Evolutionary conservation across 352 stramenopile species (phyloP), one percentile per base, ranked within the genome.

Genomic region (Phytophthora pisi): DNA sequence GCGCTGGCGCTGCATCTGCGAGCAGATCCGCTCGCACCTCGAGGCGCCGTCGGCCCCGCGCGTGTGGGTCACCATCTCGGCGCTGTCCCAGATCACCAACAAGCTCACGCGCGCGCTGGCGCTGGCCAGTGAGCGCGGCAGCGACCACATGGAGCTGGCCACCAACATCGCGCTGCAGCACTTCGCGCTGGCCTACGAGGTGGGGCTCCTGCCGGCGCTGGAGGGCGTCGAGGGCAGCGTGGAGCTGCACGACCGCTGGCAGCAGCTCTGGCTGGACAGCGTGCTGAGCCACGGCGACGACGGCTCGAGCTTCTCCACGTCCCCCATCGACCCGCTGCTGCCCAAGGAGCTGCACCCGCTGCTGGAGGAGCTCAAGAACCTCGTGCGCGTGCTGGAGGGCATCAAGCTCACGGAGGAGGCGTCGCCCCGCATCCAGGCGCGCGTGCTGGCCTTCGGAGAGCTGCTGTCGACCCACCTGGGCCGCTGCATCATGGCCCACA

Each of bases 51-150:
- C 65, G 5, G 62, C 79, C 13, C 75, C 78, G 52, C 71, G 70
- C 58, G 88, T 97, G 28, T 97, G 90, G 88, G 84, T 97, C 30
- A 94, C 91, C 52, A 95, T 97, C 72, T 94, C 84, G 42, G 90
- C 90, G 56, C 72, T 97, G 64, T 89, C 86, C 34, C 88, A 97
- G 57, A 81, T 96, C 34, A 97, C 88, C 66, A 96, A 97, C 74
- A 88, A 92, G 57, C 83, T 97, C 55, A 91, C 82, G 52, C 63
- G 66, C 5, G 83, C 86, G 20, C 75, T 93, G 52, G 73, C 56
- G 18, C 66, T 82, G 38, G 84, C 86, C 31, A 78, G 61, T 31
- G 57, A 74, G 47, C 50, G 61, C 13, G 57, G 64, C 53, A 65
- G 69, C 16, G 80, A 66, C 58, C 84, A 94, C 72, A 24, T 62